Conservation (phyloP, 148 eudicot genomes). For the Gaultheria prostrata region DNA sequence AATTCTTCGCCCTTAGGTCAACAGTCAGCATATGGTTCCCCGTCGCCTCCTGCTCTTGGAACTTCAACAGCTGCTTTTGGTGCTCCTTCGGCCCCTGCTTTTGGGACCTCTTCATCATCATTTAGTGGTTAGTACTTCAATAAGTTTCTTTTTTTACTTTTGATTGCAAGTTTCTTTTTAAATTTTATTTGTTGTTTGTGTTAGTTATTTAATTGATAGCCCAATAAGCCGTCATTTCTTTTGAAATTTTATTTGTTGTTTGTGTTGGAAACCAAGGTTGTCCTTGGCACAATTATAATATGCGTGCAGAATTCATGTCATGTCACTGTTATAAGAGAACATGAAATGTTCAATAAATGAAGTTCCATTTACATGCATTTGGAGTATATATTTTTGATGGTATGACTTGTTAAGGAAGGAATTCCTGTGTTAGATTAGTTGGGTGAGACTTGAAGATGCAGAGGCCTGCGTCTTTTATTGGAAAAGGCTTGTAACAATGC, state of each 20-base stretch:
- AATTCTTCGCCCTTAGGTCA: conserved; percentile 9
- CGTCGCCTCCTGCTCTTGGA: conserved; percentile 15
- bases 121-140: not conserved
- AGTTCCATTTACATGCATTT: not conserved
- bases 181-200: not conserved
- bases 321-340: not conserved
- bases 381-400: not conserved
- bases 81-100: not conserved
- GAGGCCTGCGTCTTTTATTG: too few relatives aligned
- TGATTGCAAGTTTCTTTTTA: not conserved
- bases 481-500: too few relatives aligned
- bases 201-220: not conserved
- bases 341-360: not conserved
- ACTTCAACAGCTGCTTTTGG: conserved; percentile 9
- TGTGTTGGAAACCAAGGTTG: not conserved
- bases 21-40: not conserved
- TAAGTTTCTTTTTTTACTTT: not conserved
- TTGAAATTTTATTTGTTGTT: not conserved
- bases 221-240: not conserved
- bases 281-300: not conserved
- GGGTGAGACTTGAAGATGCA: too few relatives aligned
- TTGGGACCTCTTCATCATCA: conserved; percentile 1
- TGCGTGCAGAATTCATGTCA: not conserved
- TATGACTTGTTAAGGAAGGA: too few relatives aligned
- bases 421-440: too few relatives aligned